Percentiles rank a stretch among this genome's conserved stretches.
These are phyloP conservation scores for Chlamydomonas eustigma DNA, from an alignment of 139 green algal species.

Conservation along the genomic window DNA sequence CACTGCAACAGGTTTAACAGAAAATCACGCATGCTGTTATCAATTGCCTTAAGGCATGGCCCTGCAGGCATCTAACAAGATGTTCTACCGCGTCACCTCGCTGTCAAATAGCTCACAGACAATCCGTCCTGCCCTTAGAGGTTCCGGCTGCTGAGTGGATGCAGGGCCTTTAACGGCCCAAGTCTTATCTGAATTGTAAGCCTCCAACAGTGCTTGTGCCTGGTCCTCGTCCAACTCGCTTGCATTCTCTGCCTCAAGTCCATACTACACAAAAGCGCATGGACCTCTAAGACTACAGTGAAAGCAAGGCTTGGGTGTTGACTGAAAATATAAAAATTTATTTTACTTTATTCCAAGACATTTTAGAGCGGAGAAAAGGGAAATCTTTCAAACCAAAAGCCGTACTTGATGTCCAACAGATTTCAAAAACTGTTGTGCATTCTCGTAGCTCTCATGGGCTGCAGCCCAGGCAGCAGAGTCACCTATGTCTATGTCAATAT, in stretches of 20 bases:
- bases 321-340: not conserved
- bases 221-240: constrained; percentile 43
- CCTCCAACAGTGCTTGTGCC: constrained; percentile 41
- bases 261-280: constrained; percentile 55
- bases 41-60: constrained; percentile 15
- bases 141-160: constrained; percentile 11
- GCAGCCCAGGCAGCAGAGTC: constrained; percentile 26
- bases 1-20: not conserved
- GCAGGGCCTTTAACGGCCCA: constrained; percentile 41
- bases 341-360: not conserved
- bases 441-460: constrained; percentile 25
- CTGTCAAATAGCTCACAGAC: constrained; percentile 35
- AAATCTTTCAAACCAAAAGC: not conserved
- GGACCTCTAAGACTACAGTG: not conserved
- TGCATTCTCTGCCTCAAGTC: constrained; percentile 22
- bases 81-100: constrained; percentile 15
- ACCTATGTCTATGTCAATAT: constrained; percentile 62
- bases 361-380: not conserved
- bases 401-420: constrained; percentile 32
- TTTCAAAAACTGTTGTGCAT: constrained; percentile 29
- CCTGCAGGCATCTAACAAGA: not conserved
- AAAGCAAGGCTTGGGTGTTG: not conserved
- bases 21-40: not conserved
- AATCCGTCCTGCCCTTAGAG: constrained; percentile 32
- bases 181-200: constrained; percentile 40